Percentiles rank a stretch among this genome's conserved stretches.
Evolutionary conservation across 2,329 filamentous ascomycete species (phyloP).

Genomic region (Aspergillus tamarii): DNA sequence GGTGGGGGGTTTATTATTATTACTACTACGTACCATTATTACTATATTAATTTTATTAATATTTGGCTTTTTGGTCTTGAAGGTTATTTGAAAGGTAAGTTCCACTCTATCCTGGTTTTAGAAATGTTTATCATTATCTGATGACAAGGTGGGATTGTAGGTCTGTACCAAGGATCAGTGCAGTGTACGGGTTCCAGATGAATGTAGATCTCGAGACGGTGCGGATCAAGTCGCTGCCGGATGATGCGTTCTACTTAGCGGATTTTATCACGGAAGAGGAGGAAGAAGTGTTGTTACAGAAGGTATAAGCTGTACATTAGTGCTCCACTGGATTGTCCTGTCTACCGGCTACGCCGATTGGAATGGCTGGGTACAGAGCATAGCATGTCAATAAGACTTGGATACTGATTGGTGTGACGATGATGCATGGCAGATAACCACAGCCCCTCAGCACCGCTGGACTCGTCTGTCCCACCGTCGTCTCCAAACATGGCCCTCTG

Average conservation of each 20-base stretch:
- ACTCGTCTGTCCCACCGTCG: slow-evolving; percentile 84
- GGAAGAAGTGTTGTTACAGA: slow-evolving; percentile 70
- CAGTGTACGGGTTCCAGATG: neutral
- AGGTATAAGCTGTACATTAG: slow-evolving; percentile 52
- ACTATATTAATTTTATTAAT: no score
- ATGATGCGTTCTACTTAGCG: slow-evolving; percentile 76
- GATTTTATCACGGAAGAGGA: slow-evolving; percentile 80
- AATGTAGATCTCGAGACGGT: slow-evolving; percentile 31
- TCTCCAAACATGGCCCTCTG: slow-evolving; percentile 86
- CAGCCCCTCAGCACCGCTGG: slow-evolving; percentile 77
- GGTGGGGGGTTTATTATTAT: slow-evolving; percentile 2
- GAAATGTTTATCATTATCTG: neutral
- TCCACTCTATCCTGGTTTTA: neutral
- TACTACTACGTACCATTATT: no score
- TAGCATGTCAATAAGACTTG: neutral
- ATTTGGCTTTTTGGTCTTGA: neutral
- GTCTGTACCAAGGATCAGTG: neutral
- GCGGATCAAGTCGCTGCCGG: slow-evolving; percentile 37
- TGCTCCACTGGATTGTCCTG: neutral
- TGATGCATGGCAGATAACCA: slow-evolving; percentile 40
- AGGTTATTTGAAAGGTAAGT: neutral
- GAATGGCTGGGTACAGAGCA: neutral
- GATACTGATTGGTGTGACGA: slow-evolving; percentile 4
- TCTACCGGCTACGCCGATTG: neutral
- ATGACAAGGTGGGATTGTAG: neutral